Evolutionary conservation across 192 early-diverging fungal genomes (phyloP).

Genomic region (Coemansia sp.): DNA sequence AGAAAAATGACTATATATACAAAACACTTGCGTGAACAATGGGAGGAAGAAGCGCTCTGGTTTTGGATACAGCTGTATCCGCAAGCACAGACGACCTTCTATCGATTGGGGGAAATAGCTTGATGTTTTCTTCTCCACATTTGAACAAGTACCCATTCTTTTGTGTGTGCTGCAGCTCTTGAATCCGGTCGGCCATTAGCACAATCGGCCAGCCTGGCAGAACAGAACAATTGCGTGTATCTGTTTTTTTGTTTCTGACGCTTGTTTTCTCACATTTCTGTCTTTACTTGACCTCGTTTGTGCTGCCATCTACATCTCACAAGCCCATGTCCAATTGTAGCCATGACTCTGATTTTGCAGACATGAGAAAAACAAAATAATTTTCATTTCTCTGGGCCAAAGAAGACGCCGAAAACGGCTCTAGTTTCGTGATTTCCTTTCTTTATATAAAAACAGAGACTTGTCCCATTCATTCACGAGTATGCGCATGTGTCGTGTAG

Average conservation of each 20-base stretch:
- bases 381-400: background rate
- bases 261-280: background rate
- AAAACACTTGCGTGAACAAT: background rate
- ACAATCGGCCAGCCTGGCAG: background rate
- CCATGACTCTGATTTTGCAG: background rate
- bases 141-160: background rate
- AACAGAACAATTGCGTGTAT: background rate
- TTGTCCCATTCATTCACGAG: background rate
- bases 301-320: background rate
- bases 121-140: background rate
- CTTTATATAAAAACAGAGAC: background rate
- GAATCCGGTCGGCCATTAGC: background rate
- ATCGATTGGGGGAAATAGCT: background rate
- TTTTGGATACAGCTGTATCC: background rate
- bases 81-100: background rate
- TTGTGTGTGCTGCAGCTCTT: background rate
- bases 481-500: background rate
- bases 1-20: background rate
- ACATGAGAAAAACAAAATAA: background rate
- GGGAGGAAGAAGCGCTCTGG: background rate
- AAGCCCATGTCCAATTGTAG: background rate
- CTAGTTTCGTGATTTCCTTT: no score
- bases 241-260: background rate
- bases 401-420: no score
- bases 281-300: no score